These are phyloP conservation scores for Lobosporangium transversale DNA, from an alignment of 192 early-diverging fungal genomes.

Conservation along the genomic window DNA sequence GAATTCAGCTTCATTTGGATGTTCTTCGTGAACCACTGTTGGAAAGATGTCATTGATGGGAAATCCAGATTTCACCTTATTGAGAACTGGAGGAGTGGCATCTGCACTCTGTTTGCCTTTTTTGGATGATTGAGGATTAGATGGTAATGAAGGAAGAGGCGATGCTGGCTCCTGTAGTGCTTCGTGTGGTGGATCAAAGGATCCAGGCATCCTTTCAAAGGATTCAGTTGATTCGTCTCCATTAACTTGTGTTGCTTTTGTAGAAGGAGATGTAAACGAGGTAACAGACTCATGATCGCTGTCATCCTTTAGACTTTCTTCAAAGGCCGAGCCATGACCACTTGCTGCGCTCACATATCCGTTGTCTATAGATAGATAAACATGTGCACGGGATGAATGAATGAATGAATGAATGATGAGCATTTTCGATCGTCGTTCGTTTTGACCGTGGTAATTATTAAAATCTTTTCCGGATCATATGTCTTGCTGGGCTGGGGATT, in stretches of 20 bases:
- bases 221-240: not conserved
- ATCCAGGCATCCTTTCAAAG: constrained; percentile 30
- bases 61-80: constrained; percentile 8
- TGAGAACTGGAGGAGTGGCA: not conserved
- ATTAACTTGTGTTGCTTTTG: not conserved
- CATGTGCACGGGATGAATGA: no score
- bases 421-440: no score
- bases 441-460: not conserved
- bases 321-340: constrained; percentile 67
- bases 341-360: constrained; percentile 78
- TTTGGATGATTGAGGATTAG: not conserved
- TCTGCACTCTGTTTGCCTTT: constrained; percentile 8
- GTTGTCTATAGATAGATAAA: no score
- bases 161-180: constrained; percentile 40
- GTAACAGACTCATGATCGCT: constrained; percentile 55
- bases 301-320: constrained; percentile 45
- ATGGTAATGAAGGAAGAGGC: constrained; percentile 16
- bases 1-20: not conserved
- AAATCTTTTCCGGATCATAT: constrained; percentile 11
- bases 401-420: no score
- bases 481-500: not conserved
- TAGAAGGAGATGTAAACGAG: constrained; percentile 15
- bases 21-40: constrained; percentile 26
- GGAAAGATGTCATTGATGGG: constrained; percentile 35
- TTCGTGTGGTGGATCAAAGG: constrained; percentile 49